These are phyloP conservation scores for Eucalyptus sideroxylon DNA, from an alignment of 345 rosid genomes.

Conservation along the genomic window DNA sequence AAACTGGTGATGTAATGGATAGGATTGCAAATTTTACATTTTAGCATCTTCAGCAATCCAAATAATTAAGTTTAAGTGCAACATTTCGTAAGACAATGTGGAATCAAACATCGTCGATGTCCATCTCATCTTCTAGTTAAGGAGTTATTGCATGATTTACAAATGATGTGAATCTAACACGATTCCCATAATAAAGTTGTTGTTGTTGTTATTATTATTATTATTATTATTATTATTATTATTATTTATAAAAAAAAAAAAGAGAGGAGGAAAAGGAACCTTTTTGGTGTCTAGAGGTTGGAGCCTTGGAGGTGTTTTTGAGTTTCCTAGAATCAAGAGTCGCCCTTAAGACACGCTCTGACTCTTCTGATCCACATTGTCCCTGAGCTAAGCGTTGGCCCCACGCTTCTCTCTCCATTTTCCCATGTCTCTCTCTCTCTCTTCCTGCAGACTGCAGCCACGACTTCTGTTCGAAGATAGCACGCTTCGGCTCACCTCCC, in stretches of 20 bases:
- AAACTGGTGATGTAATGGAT: background rate
- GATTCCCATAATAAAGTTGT: background rate
- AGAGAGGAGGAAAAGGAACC: background rate
- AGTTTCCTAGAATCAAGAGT: slow-evolving; percentile 19
- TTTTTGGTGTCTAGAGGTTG: background rate
- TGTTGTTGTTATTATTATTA: too few species aligned
- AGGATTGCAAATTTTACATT: background rate
- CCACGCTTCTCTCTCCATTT: slow-evolving; percentile 5
- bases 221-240: too few species aligned
- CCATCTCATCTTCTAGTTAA: background rate
- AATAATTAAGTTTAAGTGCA: background rate
- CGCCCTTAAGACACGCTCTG: slow-evolving; percentile 46
- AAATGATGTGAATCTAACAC: background rate
- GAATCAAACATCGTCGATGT: background rate
- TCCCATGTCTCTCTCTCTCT: slow-evolving; percentile 16
- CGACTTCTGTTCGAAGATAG: background rate
- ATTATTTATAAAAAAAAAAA: too few species aligned
- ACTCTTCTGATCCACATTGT: slow-evolving; percentile 13
- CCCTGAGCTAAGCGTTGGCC: slow-evolving; percentile 11
- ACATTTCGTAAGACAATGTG: background rate
- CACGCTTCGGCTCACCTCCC: background rate
- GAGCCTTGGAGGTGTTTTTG: background rate
- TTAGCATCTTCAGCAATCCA: background rate
- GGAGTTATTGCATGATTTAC: background rate
- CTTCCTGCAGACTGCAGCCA: background rate